Evolutionary conservation across 2,329 filamentous ascomycete genomes (phyloP), one percentile per base, ranked within the genome.

Genomic region (Tetracladium maxilliforme): DNA sequence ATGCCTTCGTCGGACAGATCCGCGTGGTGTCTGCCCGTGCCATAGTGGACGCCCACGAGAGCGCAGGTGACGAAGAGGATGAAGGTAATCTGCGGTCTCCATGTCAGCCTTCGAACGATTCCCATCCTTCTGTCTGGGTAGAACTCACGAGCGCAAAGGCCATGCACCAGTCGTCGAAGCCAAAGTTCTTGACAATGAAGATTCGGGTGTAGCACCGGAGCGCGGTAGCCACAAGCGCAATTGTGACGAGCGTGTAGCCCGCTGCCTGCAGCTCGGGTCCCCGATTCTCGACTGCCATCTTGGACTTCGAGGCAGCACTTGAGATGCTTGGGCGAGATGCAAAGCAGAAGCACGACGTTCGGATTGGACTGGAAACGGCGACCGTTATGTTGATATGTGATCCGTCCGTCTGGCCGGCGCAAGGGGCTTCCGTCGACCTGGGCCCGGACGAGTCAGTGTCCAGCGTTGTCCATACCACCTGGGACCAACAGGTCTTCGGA

Each of bases 121-220:
- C 6, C 6, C 11, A 20, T 7, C 16, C 16, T 8, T 25, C 10
- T 6, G 22, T 15, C 15, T 7, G 21, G 22, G 13, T 14, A 17
- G 14, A 21, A 37, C 43, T 29, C 41, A 65, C 61, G 42, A 61
- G 41, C 4, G 57, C 54, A 15, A 44, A 24, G 13, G 62, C 42
- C 36, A 62, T 60, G 22, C 63, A 39, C 33, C 48, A 56, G 45
- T 67, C 62, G 24, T 66, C 62, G 4, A 48, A 18, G 0, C 51
- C 46, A 17, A 58, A 39, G 16, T 47, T 52, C 25, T 52, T 56
- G 19, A 58, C 43, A 13, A 64, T 38, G 15, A 49, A 41, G 2
- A 48, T 24, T 28, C 59, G 56, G 22, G 60, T 57, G 36, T 57
- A 61, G 7, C 49, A 49, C 10, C 61, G 52, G 19, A 61, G 34